These are phyloP conservation scores for Xylaria acuta DNA, from an alignment of 495 filamentous ascomycete species.

Conservation along the genomic window DNA sequence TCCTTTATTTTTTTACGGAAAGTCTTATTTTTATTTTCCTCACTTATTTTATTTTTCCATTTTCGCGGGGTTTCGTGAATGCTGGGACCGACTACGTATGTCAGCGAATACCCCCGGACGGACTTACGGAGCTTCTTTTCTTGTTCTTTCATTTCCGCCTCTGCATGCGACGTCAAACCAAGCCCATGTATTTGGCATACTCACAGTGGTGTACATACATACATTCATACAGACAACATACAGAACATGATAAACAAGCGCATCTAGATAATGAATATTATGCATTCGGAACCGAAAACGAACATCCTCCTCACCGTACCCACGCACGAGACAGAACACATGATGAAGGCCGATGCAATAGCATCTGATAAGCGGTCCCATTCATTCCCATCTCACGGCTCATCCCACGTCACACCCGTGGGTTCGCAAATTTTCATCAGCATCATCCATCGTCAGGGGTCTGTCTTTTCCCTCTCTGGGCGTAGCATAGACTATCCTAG, in stretches of 20 bases:
- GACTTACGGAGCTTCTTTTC: constrained; percentile 10
- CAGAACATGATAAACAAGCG: neutral
- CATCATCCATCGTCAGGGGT: neutral
- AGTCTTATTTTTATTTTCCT: neutral
- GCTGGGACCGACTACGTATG: neutral
- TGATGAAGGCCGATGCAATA: neutral
- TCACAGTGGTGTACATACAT: neutral
- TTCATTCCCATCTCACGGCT: neutral
- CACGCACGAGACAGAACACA: neutral
- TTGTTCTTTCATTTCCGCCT: constrained; percentile 14
- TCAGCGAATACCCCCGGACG: constrained; percentile 1
- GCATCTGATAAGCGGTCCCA: constrained; percentile 7
- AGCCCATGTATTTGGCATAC: constrained; percentile 6
- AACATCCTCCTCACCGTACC: neutral
- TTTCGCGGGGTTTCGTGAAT: neutral
- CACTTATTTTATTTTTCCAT: neutral
- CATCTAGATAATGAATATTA: neutral
- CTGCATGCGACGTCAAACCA: constrained; percentile 8
- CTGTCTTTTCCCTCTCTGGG: neutral
- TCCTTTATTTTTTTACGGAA: neutral
- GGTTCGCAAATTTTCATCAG: constrained; percentile 12
- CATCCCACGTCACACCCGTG: neutral
- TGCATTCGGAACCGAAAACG: neutral
- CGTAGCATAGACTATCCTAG: neutral
- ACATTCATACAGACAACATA: neutral